Evolutionary conservation across 176 grass and related monocot species (phyloP).

Genomic region (Thalia dealbata): DNA sequence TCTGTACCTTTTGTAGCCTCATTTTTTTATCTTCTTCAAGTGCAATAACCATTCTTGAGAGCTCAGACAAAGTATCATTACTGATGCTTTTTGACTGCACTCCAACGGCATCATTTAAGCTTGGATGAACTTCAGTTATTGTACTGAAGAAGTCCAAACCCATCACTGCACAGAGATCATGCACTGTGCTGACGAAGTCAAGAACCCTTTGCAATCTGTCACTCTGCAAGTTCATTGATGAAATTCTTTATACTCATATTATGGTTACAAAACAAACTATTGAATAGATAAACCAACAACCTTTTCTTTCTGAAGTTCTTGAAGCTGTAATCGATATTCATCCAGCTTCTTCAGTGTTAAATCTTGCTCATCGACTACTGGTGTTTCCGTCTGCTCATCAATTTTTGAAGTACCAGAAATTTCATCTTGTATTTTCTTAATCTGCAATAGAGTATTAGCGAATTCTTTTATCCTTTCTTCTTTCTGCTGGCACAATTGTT

Average conservation of each 20-base stretch:
- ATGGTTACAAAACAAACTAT: not conserved
- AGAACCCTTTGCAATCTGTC: constrained; percentile 86
- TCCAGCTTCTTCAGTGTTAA: constrained; percentile 76
- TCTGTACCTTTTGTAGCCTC: constrained; percentile 70
- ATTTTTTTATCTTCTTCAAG: constrained; percentile 87
- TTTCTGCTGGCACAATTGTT: constrained; percentile 77
- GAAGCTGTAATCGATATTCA: constrained; percentile 73
- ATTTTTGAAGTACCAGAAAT: constrained; percentile 72
- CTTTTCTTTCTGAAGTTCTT: constrained; percentile 99
- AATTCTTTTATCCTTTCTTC: constrained; percentile 76
- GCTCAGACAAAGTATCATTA: constrained; percentile 80
- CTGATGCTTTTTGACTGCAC: constrained; percentile 84
- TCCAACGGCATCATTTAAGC: constrained; percentile 58
- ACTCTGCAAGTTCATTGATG: constrained; percentile 29
- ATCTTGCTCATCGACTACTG: constrained; percentile 72
- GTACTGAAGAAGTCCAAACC: constrained; percentile 87
- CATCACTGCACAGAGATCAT: constrained; percentile 88
- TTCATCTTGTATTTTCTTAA: constrained; percentile 82
- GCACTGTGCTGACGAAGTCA: constrained; percentile 79
- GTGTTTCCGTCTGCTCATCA: constrained; percentile 51
- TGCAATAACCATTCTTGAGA: constrained; percentile 62
- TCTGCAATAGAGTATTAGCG: constrained; percentile 63
- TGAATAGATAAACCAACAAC: constrained; percentile 16
- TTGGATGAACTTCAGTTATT: constrained; percentile 85
- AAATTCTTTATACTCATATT: not conserved